Conservation (phyloP, 2,329 filamentous ascomycete genomes). For the Clathrospora elynae region DNA sequence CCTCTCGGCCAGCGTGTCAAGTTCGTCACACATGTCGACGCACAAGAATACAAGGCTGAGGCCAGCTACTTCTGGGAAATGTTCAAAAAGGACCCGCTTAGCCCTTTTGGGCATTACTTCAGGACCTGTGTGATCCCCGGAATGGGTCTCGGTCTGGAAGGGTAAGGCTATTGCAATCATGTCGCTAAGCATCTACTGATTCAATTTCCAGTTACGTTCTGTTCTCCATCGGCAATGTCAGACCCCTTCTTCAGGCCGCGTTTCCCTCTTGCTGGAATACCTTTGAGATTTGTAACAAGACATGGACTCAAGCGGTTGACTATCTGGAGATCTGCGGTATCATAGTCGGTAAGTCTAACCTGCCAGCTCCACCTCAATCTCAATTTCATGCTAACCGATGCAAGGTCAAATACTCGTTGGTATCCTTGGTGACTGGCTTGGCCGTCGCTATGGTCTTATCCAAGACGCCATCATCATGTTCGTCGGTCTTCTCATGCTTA, state of each 20-base stretch:
- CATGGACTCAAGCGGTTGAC: constrained; percentile 83
- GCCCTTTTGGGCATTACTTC: constrained; percentile 84
- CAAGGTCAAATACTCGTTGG: constrained; percentile 77
- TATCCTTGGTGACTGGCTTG: constrained; percentile 78
- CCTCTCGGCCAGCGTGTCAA: constrained; percentile 69
- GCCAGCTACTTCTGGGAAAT: constrained; percentile 70
- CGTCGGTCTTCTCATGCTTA: constrained; percentile 87
- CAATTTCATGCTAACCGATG: background rate
- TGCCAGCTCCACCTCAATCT: background rate
- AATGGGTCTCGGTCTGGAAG: constrained; percentile 89
- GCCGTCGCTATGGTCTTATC: constrained; percentile 92
- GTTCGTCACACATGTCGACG: constrained; percentile 78
- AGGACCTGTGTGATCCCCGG: constrained; percentile 90
- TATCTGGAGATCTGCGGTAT: constrained; percentile 95
- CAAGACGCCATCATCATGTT: constrained; percentile 97
- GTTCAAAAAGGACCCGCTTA: constrained; percentile 84
- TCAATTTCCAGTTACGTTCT: constrained; percentile 73
- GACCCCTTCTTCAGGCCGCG: constrained; percentile 75
- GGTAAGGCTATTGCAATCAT: constrained; percentile 34
- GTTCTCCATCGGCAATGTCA: constrained; percentile 94
- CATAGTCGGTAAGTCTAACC: constrained; percentile 69
- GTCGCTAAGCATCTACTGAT: constrained; percentile 10
- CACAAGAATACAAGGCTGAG: constrained; percentile 71
- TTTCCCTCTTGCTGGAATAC: constrained; percentile 80
- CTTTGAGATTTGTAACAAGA: constrained; percentile 69